Evolutionary conservation across 1,284 basidiomycete genomes (phyloP).

Genomic region (Laetiporus sulphureus): DNA sequence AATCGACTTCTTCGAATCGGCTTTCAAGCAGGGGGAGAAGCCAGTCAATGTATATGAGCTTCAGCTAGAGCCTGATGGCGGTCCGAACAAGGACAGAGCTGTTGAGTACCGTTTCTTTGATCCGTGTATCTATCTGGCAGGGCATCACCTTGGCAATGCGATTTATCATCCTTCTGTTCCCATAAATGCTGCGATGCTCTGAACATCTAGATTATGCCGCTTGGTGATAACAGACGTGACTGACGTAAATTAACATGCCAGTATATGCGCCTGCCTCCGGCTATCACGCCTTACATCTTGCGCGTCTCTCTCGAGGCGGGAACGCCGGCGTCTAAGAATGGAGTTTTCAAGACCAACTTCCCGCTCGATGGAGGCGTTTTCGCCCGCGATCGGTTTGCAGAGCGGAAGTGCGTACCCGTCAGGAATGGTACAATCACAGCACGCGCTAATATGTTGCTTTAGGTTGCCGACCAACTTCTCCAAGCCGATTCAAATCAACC

Average conservation of each 20-base stretch:
- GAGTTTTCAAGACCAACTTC: slow-evolving; percentile 91
- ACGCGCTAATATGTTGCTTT: slow-evolving; percentile 10
- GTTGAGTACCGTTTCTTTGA: slow-evolving; percentile 40
- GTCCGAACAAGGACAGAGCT: slow-evolving; percentile 76
- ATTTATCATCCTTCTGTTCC: neutral
- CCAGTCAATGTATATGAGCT: slow-evolving; percentile 83
- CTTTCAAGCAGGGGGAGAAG: slow-evolving; percentile 43
- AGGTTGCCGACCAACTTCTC: slow-evolving; percentile 79
- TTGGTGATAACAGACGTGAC: slow-evolving; percentile 1
- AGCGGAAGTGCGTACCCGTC: slow-evolving; percentile 61
- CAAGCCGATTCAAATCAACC: slow-evolving; percentile 86
- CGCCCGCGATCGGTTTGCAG: slow-evolving; percentile 67
- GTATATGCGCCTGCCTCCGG: slow-evolving; percentile 93
- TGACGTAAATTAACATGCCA: slow-evolving; percentile 30
- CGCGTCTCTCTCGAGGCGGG: slow-evolving; percentile 87
- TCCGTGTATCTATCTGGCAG: neutral
- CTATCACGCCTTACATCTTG: slow-evolving; percentile 82
- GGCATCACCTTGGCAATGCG: neutral
- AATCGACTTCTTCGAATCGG: slow-evolving; percentile 77
- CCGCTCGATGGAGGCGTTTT: slow-evolving; percentile 88
- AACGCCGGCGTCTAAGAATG: slow-evolving; percentile 81
- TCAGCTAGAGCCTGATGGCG: slow-evolving; percentile 81
- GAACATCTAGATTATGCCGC: neutral
- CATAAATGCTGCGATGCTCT: neutral
- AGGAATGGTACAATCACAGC: neutral